Conservation (phyloP, 352 stramenopile genomes). For the Phytophthora chlamydospora region DNA sequence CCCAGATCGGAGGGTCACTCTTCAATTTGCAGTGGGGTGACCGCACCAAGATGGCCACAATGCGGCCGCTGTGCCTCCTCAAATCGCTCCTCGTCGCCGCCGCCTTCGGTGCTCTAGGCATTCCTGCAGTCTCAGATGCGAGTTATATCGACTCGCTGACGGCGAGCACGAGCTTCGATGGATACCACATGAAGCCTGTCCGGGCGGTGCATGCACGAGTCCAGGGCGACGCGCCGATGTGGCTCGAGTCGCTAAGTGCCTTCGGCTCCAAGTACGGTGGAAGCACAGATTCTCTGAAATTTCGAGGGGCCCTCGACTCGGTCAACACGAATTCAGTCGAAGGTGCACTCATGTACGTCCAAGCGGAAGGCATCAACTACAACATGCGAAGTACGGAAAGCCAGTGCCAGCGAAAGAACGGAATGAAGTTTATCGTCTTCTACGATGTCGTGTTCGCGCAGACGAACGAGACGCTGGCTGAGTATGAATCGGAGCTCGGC, state of each 20-base stretch:
- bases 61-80: too few relatives aligned
- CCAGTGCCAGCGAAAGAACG: background rate
- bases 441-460: conserved; percentile 63
- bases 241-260: conserved; percentile 29
- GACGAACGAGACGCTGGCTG: conserved; percentile 49
- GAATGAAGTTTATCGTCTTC: conserved; percentile 56
- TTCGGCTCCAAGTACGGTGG: conserved; percentile 44
- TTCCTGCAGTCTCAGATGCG: too few relatives aligned
- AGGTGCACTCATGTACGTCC: conserved; percentile 62
- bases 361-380: conserved; percentile 35
- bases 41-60: too few relatives aligned
- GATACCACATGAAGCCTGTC: conserved; percentile 41
- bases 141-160: too few relatives aligned
- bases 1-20: too few relatives aligned
- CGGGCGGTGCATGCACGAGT: conserved; percentile 58
- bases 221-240: conserved; percentile 43
- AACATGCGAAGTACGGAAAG: conserved; percentile 18
- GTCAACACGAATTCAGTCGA: conserved; percentile 60
- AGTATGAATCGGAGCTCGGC: conserved; percentile 45
- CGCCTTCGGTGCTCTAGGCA: too few relatives aligned
- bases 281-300: conserved; percentile 33
- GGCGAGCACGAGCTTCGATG: too few relatives aligned
- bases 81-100: too few relatives aligned
- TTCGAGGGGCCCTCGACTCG: conserved; percentile 40
- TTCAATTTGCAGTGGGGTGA: too few relatives aligned